phyloP scores from a whole-genome alignment of 805 yeast genomes.

The Wickerhamomyces subpelliculosus region DNA sequence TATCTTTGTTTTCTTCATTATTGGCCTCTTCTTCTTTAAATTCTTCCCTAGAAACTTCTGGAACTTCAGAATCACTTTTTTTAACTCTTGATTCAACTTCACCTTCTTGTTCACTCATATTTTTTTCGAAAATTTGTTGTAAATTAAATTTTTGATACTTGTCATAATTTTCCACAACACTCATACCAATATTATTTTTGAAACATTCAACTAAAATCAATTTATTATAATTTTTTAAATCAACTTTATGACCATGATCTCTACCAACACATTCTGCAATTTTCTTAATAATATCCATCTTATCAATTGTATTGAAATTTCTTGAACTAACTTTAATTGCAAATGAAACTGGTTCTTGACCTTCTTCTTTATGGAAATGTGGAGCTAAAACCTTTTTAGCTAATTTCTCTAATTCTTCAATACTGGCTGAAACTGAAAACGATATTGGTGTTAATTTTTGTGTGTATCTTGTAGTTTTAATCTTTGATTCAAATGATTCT shows the following conservation, averaged over 20 bases:
- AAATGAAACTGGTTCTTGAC: conserved; percentile 38
- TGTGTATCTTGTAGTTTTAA: conserved; percentile 62
- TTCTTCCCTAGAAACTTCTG: not conserved
- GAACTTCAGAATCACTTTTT: not conserved
- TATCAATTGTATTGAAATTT: conserved; percentile 66
- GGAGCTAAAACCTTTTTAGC: conserved; percentile 55
- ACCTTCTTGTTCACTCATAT: conserved; percentile 18
- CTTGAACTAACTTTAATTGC: conserved; percentile 79
- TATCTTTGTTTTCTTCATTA: too few relatives aligned
- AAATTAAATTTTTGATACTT: conserved; percentile 65
- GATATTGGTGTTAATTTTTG: conserved; percentile 80
- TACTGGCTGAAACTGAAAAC: conserved; percentile 62
- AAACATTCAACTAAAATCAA: conserved; percentile 81
- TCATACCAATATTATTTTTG: conserved; percentile 81
- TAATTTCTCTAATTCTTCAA: conserved; percentile 58
- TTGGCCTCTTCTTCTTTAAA: too few relatives aligned
- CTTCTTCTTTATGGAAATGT: conserved; percentile 50
- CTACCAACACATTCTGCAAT: conserved; percentile 69
- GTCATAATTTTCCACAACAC: conserved; percentile 66
- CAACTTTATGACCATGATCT: conserved; percentile 68
- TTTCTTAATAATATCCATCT: conserved; percentile 64
- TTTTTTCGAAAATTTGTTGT: conserved; percentile 64
- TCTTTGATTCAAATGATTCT: conserved; percentile 43
- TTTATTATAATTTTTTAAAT: conserved; percentile 71
- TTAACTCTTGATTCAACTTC: not conserved